Percentiles rank a stretch among this genome's conserved stretches.
phyloP scores from a whole-genome alignment of 2,329 filamentous ascomycete genomes.

The Ophiosphaerella narmari region DNA sequence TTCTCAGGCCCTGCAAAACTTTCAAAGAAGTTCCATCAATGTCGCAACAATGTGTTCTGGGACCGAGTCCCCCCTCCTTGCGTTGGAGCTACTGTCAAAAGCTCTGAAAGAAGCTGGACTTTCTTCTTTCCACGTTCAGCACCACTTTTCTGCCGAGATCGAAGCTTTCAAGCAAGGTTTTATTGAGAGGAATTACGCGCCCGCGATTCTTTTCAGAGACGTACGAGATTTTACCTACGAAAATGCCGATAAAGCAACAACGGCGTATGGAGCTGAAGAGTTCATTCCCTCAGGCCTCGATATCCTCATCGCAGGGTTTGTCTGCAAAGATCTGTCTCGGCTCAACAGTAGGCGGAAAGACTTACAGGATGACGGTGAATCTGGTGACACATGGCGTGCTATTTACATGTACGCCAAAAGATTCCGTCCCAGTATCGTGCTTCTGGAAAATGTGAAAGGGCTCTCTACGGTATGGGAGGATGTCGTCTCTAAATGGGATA shows the following conservation, averaged over 20 bases:
- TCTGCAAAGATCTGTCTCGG: slow-evolving; percentile 74
- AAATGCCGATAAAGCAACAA: slow-evolving; percentile 60
- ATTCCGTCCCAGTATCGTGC: slow-evolving; percentile 64
- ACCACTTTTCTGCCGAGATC: slow-evolving; percentile 54
- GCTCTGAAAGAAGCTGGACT: slow-evolving; percentile 20
- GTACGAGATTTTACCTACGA: slow-evolving; percentile 51
- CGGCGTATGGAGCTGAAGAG: slow-evolving; percentile 66
- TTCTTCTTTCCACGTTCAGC: slow-evolving; percentile 33
- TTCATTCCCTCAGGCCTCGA: slow-evolving; percentile 64
- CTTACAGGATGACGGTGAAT: slow-evolving; percentile 64
- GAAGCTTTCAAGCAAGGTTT: slow-evolving; percentile 53
- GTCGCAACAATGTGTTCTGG: slow-evolving; percentile 79
- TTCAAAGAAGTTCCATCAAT: slow-evolving; percentile 50
- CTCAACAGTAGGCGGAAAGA: slow-evolving; percentile 64
- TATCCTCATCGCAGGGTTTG: slow-evolving; percentile 72
- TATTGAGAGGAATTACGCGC: slow-evolving; percentile 53
- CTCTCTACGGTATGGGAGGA: slow-evolving; percentile 61
- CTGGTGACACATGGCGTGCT: slow-evolving; percentile 66
- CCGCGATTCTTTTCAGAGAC: slow-evolving; percentile 51
- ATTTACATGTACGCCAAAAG: slow-evolving; percentile 62
- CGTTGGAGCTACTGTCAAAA: slow-evolving; percentile 59
- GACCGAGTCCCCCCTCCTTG: slow-evolving; percentile 74
- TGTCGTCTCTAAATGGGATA: slow-evolving; percentile 52
- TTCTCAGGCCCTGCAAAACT: slow-evolving; percentile 38
- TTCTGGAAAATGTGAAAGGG: slow-evolving; percentile 71